A percentile compares a stretch with the other conserved stretches of the same genome.
Conservation (phyloP, 345 rosid genomes). For the Eucalyptus lansdowneana region DNA sequence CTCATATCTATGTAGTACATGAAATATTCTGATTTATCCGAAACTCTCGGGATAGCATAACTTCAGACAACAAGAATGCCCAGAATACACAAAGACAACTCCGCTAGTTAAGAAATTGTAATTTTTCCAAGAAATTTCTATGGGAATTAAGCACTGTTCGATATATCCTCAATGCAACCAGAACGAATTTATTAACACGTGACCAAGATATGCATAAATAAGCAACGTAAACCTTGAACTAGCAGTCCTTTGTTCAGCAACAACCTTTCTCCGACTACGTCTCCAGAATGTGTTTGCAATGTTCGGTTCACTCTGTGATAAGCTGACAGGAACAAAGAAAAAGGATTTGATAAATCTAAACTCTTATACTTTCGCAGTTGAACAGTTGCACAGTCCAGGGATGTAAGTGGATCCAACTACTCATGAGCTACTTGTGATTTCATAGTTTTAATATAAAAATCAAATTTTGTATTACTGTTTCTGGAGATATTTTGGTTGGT, state of each 20-base stretch:
- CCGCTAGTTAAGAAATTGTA: background rate
- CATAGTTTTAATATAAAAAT: background rate
- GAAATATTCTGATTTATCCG: background rate
- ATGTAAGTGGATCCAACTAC: background rate
- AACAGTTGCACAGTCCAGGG: background rate
- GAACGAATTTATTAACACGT: background rate
- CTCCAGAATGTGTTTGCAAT: constrained; percentile 79
- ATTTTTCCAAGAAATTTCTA: background rate
- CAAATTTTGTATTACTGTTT: background rate
- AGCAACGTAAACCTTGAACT: constrained; percentile 69
- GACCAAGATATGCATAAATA: background rate
- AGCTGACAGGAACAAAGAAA: constrained; percentile 20
- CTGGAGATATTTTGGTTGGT: background rate
- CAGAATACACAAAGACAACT: background rate
- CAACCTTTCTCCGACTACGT: constrained; percentile 80
- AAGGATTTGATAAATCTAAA: background rate
- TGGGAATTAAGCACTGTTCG: background rate
- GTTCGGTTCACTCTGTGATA: constrained; percentile 92
- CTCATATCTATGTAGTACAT: background rate
- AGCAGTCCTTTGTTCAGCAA: constrained; percentile 90
- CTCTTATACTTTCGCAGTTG: background rate
- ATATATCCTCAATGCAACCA: background rate
- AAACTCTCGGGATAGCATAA: background rate
- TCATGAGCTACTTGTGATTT: background rate
- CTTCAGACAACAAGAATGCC: background rate